Conservation (phyloP, 2,329 filamentous ascomycete genomes). For the Cercospora sp. region DNA sequence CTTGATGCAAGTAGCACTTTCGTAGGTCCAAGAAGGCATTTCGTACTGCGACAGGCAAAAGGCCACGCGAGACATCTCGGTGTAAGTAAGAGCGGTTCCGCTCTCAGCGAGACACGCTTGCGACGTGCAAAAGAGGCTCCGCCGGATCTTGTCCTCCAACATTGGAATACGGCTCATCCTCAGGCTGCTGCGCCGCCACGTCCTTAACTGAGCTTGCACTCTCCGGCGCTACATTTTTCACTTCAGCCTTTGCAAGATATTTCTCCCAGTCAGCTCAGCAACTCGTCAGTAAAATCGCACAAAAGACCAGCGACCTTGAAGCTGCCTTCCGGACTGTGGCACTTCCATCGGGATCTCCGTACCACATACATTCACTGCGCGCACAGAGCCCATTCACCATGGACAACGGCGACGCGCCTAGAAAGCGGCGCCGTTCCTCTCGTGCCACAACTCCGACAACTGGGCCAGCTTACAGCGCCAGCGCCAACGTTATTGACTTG, state of each 20-base stretch:
- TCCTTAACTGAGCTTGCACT: not conserved
- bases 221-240: not conserved
- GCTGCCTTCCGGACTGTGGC: not conserved
- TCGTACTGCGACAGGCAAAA: not conserved
- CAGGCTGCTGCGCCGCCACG: not conserved
- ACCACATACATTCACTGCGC: not conserved
- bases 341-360: not conserved
- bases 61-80: not conserved
- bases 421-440: conserved; percentile 15
- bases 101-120: not conserved
- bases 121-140: not conserved
- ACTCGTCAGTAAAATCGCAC: not conserved
- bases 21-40: not conserved
- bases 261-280: not conserved
- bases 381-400: conserved; percentile 3
- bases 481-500: conserved; percentile 5
- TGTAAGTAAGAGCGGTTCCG: not conserved
- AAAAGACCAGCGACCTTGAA: not conserved
- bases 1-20: not conserved
- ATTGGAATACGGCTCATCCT: not conserved
- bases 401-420: conserved; percentile 14
- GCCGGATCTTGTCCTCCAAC: not conserved
- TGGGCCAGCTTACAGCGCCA: not conserved
- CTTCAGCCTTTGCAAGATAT: not conserved
- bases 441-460: not conserved